Conservation (phyloP, 2,329 filamentous ascomycete genomes). For the Colletotrichum sojae region DNA sequence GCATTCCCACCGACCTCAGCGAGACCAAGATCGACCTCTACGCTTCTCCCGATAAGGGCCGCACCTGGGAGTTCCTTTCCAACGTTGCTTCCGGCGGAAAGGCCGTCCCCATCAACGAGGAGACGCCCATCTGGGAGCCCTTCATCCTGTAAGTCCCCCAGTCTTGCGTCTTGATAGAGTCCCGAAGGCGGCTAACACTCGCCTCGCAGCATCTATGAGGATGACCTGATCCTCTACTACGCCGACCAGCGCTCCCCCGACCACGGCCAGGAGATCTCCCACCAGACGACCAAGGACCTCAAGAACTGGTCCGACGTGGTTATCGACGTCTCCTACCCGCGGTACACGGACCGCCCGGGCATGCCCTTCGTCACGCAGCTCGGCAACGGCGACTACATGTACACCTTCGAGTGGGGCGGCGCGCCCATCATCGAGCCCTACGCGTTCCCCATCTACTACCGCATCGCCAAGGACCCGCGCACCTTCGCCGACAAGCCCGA, state of each 20-base stretch:
- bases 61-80: slow-evolving; percentile 77
- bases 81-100: slow-evolving; percentile 75
- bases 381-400: slow-evolving; percentile 72
- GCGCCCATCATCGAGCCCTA: slow-evolving; percentile 52
- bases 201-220: slow-evolving; percentile 63
- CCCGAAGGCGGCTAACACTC: background rate
- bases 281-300: slow-evolving; percentile 73
- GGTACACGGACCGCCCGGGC: slow-evolving; percentile 75
- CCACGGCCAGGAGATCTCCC: slow-evolving; percentile 78
- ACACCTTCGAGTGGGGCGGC: slow-evolving; percentile 74
- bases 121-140: slow-evolving; percentile 81
- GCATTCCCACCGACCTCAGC: slow-evolving; percentile 71
- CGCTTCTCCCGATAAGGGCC: slow-evolving; percentile 71
- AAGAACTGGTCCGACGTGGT: slow-evolving; percentile 68
- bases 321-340: slow-evolving; percentile 74
- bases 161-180: background rate
- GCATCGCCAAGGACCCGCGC: slow-evolving; percentile 55
- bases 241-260: slow-evolving; percentile 77
- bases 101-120: slow-evolving; percentile 73
- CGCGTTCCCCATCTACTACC: slow-evolving; percentile 62
- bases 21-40: slow-evolving; percentile 79
- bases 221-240: slow-evolving; percentile 76
- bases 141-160: slow-evolving; percentile 64
- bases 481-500: slow-evolving; percentile 52
- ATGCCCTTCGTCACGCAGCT: slow-evolving; percentile 76